Evolutionary conservation across 495 filamentous ascomycete species (phyloP).

Genomic region (Penicillium paradoxum): DNA sequence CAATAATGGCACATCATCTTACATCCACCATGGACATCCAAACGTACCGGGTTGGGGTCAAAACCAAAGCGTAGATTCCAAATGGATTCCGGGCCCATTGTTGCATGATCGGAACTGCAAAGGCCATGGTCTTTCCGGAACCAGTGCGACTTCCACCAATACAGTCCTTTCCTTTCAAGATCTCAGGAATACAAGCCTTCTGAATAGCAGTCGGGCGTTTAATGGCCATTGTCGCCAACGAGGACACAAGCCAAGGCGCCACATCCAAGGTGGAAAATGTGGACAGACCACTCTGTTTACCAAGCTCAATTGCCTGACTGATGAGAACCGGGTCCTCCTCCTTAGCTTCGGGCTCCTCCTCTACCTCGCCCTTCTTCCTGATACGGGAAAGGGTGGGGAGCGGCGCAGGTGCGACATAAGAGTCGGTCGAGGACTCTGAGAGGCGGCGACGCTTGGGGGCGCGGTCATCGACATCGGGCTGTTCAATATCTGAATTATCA

Average conservation of each 20-base stretch:
- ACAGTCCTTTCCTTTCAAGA: slow-evolving; percentile 83
- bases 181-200: slow-evolving; percentile 82
- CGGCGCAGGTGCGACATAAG: slow-evolving; percentile 35
- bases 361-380: slow-evolving; percentile 36
- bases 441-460: slow-evolving; percentile 41
- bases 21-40: not conserved
- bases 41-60: slow-evolving; percentile 78
- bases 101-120: slow-evolving; percentile 88
- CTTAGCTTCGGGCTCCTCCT: slow-evolving; percentile 15
- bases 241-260: slow-evolving; percentile 83
- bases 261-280: slow-evolving; percentile 73
- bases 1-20: not conserved
- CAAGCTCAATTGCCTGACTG: slow-evolving; percentile 41
- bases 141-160: slow-evolving; percentile 92
- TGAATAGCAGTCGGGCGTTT: slow-evolving; percentile 88
- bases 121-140: slow-evolving; percentile 98
- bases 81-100: slow-evolving; percentile 89
- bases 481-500: slow-evolving; percentile 20
- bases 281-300: slow-evolving; percentile 40
- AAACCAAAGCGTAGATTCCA: slow-evolving; percentile 81
- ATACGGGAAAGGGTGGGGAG: slow-evolving; percentile 43
- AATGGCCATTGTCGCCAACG: slow-evolving; percentile 82
- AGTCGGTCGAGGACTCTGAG: slow-evolving; percentile 39
- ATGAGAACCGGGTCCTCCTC: slow-evolving; percentile 39
- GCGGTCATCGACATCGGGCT: slow-evolving; percentile 26